Base-by-base conservation (phyloP, 495 filamentous ascomycete species). In the Neurospora tetrasperma region DNA sequence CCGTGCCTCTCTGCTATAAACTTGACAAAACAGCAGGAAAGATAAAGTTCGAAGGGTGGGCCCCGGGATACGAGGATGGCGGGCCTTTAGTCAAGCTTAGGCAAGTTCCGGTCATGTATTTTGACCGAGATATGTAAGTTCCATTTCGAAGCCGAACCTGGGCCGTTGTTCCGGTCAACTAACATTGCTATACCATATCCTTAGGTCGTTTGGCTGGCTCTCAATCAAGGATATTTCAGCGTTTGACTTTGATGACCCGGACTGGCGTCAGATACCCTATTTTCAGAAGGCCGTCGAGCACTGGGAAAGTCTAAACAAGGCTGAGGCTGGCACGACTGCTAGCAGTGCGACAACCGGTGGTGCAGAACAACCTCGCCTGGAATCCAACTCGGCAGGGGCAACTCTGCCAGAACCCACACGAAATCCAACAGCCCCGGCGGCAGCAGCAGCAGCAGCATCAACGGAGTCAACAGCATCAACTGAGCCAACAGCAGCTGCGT, bases 91-190 rank as follows among this genome's bases (percentile, higher is more conserved):
- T 79, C 23, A 74, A 66, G 20, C 76, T 76, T 70, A 80, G 84
- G 20, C 82, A 80, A 46, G 85, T 85, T 38, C 82, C 84, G 1
- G 82, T 84, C 5, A 77, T 82, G 75, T 84, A 82, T 68, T 82
- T 83, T 35, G 84, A 86, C 74, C 31, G 39, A 14, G 40, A 71
- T 4, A 70, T 18, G 80, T 77, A 73, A 74, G 79, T 73, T 71
- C 14, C 3, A 43, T 8, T 40, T 59, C 23, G 11, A 27, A 14
- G 70, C 5, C 39, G 12, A 23, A 40, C 11, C 5, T 11, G 7
- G 20, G 9, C 23, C 2, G 48, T 9, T 27, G 48, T 75, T 75
- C 41, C 14, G 20, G 48, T 43, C 2, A 18, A 75, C 75, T 71
- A 69, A 68, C 23, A 71, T 43, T 71, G 72, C 72, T 38, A 2